Percentiles rank a stretch among this genome's conserved stretches.
Conservation (phyloP, 495 filamentous ascomycete species). For the Oleoguttula mirabilis region DNA sequence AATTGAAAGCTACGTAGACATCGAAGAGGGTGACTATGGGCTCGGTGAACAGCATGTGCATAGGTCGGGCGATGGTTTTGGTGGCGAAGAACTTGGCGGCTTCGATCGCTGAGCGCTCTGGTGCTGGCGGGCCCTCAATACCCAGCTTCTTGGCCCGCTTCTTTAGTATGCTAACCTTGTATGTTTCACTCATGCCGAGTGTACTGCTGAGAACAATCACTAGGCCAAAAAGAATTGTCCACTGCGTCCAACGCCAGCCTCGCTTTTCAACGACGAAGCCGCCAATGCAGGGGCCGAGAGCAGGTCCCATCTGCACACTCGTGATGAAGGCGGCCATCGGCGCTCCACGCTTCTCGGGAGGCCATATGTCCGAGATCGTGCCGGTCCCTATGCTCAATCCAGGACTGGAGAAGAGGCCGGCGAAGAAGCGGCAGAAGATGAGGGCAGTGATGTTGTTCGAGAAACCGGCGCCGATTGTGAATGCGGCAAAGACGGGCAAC, state of each 20-base stretch:
- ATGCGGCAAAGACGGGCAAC: constrained; percentile 20
- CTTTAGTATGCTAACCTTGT: constrained; percentile 28
- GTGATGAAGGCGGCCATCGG: constrained; percentile 29
- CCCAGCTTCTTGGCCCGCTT: constrained; percentile 26
- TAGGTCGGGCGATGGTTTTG: constrained; percentile 18
- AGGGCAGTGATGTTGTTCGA: constrained; percentile 15
- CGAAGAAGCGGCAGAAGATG: constrained; percentile 21
- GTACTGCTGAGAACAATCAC: constrained; percentile 22
- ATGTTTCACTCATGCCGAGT: constrained; percentile 30
- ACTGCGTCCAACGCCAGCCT: constrained; percentile 25
- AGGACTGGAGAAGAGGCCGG: constrained; percentile 25
- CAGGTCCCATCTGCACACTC: constrained; percentile 23
- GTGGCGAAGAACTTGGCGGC: constrained; percentile 21
- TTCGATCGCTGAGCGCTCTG: constrained; percentile 13
- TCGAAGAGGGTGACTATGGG: constrained; percentile 23
- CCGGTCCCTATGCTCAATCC: constrained; percentile 35
- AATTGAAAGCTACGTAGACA: constrained; percentile 22
- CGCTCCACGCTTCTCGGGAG: constrained; percentile 25
- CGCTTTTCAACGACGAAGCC: constrained; percentile 17
- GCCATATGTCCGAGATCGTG: constrained; percentile 37
- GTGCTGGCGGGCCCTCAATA: constrained; percentile 23
- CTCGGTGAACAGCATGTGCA: constrained; percentile 26
- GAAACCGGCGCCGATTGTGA: constrained; percentile 24
- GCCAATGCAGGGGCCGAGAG: constrained; percentile 25
- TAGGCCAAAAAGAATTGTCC: constrained; percentile 18